Percentiles rank a stretch among this genome's conserved stretches.
These are phyloP conservation scores for Eugenia klotzschiana DNA, from an alignment of 441 rosid genomes.

Conservation along the genomic window DNA sequence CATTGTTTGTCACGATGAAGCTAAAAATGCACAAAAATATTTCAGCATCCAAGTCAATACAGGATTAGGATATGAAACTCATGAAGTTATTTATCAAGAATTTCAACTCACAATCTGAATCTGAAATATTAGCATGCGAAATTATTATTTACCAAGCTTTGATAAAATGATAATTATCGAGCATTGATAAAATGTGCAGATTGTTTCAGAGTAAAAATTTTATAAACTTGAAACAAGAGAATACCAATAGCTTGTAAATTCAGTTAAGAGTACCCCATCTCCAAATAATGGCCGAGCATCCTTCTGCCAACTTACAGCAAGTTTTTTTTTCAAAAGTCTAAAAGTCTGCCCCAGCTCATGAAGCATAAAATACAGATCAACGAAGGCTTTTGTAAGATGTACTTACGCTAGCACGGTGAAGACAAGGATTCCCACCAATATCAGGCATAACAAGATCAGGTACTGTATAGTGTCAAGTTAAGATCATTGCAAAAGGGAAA, in stretches of 20 bases:
- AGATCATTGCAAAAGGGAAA: constrained; percentile 15
- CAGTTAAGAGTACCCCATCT: not conserved
- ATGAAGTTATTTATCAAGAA: not conserved
- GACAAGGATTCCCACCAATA: constrained; percentile 64
- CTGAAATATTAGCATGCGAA: not conserved
- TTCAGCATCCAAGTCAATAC: not conserved
- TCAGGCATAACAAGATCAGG: constrained; percentile 46
- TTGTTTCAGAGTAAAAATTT: not conserved
- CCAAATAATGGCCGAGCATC: not conserved
- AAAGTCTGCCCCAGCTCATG: not conserved
- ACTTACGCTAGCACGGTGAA: constrained; percentile 94
- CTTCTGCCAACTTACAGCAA: not conserved
- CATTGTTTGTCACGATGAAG: constrained; percentile 75
- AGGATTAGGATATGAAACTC: not conserved
- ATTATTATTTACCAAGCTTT: not conserved
- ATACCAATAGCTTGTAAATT: not conserved
- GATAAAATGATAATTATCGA: not conserved
- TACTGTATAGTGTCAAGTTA: constrained; percentile 44
- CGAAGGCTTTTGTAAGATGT: not conserved
- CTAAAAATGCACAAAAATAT: constrained; percentile 19
- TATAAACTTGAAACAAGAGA: not conserved
- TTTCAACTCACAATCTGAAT: not conserved
- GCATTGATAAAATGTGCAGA: not conserved
- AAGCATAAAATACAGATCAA: not conserved
- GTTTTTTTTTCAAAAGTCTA: not conserved